These are phyloP conservation scores for Curvularia spicifera DNA, from an alignment of 2,329 filamentous ascomycete species.

Conservation along the genomic window DNA sequence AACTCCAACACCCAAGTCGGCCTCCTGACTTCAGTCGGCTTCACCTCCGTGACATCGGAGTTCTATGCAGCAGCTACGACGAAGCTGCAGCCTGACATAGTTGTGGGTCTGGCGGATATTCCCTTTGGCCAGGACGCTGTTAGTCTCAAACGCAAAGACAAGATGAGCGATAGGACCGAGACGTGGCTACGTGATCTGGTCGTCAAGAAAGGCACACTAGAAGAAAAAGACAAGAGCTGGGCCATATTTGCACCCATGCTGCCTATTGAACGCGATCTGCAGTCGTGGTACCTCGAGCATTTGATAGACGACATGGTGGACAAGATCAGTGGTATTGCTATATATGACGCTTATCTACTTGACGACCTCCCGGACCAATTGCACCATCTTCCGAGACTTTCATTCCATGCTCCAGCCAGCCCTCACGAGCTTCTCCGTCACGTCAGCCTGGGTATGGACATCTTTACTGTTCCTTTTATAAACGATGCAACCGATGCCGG, in stretches of 20 bases:
- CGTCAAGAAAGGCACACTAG: conserved; percentile 46
- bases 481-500: conserved; percentile 79
- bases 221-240: conserved; percentile 37
- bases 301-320: conserved; percentile 68
- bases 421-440: conserved; percentile 82
- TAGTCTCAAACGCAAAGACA: conserved; percentile 74
- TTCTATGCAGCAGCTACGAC: conserved; percentile 73
- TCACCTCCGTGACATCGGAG: conserved; percentile 70
- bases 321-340: conserved; percentile 68
- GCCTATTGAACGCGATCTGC: conserved; percentile 74
- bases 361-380: conserved; percentile 70
- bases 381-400: conserved; percentile 71
- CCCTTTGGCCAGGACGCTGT: conserved; percentile 64
- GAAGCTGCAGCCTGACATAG: conserved; percentile 78
- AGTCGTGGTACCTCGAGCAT: conserved; percentile 79
- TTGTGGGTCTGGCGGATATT: conserved; percentile 77
- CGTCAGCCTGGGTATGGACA: conserved; percentile 76
- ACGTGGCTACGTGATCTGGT: conserved; percentile 78
- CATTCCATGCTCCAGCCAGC: conserved; percentile 70
- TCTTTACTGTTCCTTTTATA: conserved; percentile 80
- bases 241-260: conserved; percentile 69
- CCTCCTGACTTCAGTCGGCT: conserved; percentile 86
- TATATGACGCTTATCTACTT: conserved; percentile 77
- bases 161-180: conserved; percentile 87
- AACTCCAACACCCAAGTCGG: conserved; percentile 76